Conservation (phyloP, 768 basidiomycete genomes). For the Omphalotus guepiniiformis region DNA sequence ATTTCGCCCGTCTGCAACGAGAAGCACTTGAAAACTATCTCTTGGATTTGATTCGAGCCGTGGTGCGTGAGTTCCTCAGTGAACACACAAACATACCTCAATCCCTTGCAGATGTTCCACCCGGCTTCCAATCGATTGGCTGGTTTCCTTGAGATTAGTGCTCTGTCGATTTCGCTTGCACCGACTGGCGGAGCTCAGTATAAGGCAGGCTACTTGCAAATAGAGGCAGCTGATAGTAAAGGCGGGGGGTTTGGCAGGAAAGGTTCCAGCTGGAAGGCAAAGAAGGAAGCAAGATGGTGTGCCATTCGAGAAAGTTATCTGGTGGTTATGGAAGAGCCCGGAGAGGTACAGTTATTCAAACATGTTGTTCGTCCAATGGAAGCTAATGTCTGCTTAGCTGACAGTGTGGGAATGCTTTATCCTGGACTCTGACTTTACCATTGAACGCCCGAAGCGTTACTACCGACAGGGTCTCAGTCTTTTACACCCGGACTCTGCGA, state of each 20-base stretch:
- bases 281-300: constrained; percentile 80
- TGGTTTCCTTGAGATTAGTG: constrained; percentile 88
- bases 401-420: constrained; percentile 92
- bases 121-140: constrained; percentile 86
- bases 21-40: constrained; percentile 86
- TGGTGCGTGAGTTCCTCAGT: constrained; percentile 48
- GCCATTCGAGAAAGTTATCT: constrained; percentile 90
- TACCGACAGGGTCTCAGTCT: constrained; percentile 83
- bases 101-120: constrained; percentile 78
- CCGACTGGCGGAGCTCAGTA: constrained; percentile 81
- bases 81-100: neutral
- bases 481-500: constrained; percentile 34
- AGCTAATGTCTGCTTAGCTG: constrained; percentile 39
- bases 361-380: neutral
- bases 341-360: constrained; percentile 48
- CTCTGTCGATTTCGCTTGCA: constrained; percentile 78
- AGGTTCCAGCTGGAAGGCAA: constrained; percentile 52
- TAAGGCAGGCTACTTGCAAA: constrained; percentile 81
- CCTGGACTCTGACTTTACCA: constrained; percentile 82
- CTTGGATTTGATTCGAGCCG: constrained; percentile 80
- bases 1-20: constrained; percentile 80
- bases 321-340: constrained; percentile 81
- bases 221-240: constrained; percentile 49
- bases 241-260: constrained; percentile 62
- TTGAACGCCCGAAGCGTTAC: constrained; percentile 86